phyloP scores from a whole-genome alignment of 768 basidiomycete species.

The Lenzites betulinus region DNA sequence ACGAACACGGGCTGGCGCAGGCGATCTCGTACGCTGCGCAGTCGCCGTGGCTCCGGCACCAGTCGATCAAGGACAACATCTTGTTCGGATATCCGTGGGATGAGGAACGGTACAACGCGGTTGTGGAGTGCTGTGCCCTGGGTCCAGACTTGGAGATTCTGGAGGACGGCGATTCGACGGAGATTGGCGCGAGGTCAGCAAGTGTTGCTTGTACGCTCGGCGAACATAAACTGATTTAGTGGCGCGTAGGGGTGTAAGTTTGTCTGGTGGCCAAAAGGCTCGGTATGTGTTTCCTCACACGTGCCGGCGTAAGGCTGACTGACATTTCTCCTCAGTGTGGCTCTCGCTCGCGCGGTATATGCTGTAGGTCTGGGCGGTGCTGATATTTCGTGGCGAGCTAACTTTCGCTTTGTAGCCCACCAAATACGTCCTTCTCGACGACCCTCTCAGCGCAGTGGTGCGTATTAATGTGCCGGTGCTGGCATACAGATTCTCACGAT shows the following conservation, averaged over 20 bases:
- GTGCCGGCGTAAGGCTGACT: too few species aligned
- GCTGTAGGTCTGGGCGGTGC: constrained; percentile 45
- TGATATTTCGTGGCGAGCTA: neutral
- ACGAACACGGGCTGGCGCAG: constrained; percentile 62
- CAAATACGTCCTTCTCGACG: constrained; percentile 68
- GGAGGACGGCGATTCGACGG: constrained; percentile 84
- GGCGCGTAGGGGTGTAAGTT: constrained; percentile 59
- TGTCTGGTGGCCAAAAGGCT: constrained; percentile 85
- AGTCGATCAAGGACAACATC: constrained; percentile 62
- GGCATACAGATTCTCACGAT: neutral
- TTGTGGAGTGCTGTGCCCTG: constrained; percentile 85
- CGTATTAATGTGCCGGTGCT: constrained; percentile 26
- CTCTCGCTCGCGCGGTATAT: constrained; percentile 82
- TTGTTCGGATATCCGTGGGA: constrained; percentile 58
- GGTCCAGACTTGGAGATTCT: constrained; percentile 78
- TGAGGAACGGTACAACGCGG: constrained; percentile 70
- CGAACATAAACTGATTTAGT: neutral
- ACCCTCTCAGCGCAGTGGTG: constrained; percentile 82
- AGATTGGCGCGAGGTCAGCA: constrained; percentile 69
- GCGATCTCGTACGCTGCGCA: constrained; percentile 51
- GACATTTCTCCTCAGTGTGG: constrained; percentile 50
- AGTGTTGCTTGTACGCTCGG: neutral
- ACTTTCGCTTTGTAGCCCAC: constrained; percentile 22
- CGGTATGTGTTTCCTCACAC: constrained; percentile 54
- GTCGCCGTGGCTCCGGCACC: constrained; percentile 46